These are phyloP conservation scores for Fusarium tanahbumbuense DNA, from an alignment of 2,329 filamentous ascomycete genomes.

Conservation along the genomic window DNA sequence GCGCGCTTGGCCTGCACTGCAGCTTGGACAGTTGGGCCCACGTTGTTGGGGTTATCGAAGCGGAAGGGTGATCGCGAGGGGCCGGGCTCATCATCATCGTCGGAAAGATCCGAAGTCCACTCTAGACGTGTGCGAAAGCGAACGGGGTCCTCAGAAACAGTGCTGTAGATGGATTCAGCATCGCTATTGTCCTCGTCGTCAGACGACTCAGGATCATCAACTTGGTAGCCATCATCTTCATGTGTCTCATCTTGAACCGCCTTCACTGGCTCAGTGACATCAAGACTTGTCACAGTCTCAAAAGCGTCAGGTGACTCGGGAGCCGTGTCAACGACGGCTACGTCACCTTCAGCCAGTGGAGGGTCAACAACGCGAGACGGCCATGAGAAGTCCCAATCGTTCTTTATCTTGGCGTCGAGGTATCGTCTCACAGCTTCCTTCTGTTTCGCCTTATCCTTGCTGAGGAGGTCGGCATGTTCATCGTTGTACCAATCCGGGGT, in stretches of 20 bases:
- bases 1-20: constrained; percentile 63
- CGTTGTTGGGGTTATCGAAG: constrained; percentile 62
- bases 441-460: constrained; percentile 70
- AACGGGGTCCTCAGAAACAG: constrained; percentile 65
- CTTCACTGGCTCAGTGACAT: constrained; percentile 21
- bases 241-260: constrained; percentile 49
- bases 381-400: constrained; percentile 72
- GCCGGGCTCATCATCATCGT: constrained; percentile 58
- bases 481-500: constrained; percentile 56
- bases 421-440: constrained; percentile 71
- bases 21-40: constrained; percentile 57
- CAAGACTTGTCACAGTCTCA: constrained; percentile 14
- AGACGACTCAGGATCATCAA: constrained; percentile 55
- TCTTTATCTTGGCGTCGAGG: constrained; percentile 64
- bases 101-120: constrained; percentile 69
- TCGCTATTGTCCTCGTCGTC: constrained; percentile 46
- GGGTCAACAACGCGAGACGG: constrained; percentile 51
- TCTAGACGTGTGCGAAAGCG: constrained; percentile 64
- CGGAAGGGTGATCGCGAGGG: constrained; percentile 60
- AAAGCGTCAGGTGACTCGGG: constrained; percentile 12
- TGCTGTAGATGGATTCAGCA: constrained; percentile 65
- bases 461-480: constrained; percentile 70
- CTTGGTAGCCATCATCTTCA: constrained; percentile 52
- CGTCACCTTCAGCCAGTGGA: constrained; percentile 5
- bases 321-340: constrained; percentile 13